Conservation (phyloP, 2,329 filamentous ascomycete species). For the Fusarium marasasianum region DNA sequence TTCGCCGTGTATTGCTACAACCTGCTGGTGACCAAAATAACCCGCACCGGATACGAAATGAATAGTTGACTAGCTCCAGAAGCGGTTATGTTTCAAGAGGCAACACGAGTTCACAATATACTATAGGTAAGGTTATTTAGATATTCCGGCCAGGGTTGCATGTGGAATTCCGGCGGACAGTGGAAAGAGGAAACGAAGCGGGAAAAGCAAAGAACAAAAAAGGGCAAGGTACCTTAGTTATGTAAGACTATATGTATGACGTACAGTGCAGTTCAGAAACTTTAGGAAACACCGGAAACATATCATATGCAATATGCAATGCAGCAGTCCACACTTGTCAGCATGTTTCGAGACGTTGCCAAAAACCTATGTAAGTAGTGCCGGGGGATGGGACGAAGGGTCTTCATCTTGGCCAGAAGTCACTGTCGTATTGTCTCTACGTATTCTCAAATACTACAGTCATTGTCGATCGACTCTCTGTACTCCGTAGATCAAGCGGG, state of each 20-base stretch:
- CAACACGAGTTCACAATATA: background rate
- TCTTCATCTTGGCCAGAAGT: background rate
- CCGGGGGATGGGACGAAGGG: background rate
- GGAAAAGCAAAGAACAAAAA: constrained; percentile 11
- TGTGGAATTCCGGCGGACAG: background rate
- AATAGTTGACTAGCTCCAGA: background rate
- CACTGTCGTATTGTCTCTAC: background rate
- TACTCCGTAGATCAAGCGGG: constrained; percentile 16
- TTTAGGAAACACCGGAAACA: constrained; percentile 18
- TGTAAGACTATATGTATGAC: constrained; percentile 15
- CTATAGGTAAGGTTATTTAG: constrained; percentile 24
- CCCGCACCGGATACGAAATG: constrained; percentile 4
- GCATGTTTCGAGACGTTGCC: constrained; percentile 3
- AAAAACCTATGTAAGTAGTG: background rate
- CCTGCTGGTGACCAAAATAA: background rate
- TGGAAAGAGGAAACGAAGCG: constrained; percentile 15
- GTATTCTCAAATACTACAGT: background rate
- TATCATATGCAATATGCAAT: background rate
- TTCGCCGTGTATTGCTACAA: constrained; percentile 1
- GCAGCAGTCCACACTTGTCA: constrained; percentile 1
- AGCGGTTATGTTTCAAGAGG: constrained; percentile 25
- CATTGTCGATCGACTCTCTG: constrained; percentile 18
- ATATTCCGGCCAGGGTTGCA: constrained; percentile 7
- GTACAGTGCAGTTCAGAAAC: background rate
- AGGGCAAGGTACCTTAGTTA: background rate